Percentiles rank a stretch among this genome's conserved stretches.
These are phyloP conservation scores for Croton laevigatus DNA, from an alignment of 441 rosid species.

Conservation along the genomic window DNA sequence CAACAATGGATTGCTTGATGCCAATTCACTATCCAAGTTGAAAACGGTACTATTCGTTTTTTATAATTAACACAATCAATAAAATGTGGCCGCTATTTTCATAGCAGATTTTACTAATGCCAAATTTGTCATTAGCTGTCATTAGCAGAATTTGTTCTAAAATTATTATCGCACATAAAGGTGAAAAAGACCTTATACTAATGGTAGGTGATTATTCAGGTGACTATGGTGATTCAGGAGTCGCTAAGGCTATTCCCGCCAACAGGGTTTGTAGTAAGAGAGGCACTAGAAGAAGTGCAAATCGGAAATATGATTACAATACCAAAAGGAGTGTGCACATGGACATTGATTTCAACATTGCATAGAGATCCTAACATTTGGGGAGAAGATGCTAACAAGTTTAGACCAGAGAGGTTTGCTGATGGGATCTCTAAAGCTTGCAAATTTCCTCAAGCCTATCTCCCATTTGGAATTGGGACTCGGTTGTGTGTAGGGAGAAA, in stretches of 20 bases:
- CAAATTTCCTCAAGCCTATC: constrained; percentile 58
- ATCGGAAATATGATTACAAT: constrained; percentile 38
- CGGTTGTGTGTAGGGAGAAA: constrained; percentile 59
- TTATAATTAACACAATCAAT: not conserved
- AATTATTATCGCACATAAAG: no score
- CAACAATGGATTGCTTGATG: constrained; percentile 18
- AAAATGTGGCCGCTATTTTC: no score
- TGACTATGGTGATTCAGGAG: constrained; percentile 17
- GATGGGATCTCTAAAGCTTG: constrained; percentile 59
- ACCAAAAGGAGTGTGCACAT: constrained; percentile 53
- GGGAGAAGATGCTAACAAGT: constrained; percentile 59
- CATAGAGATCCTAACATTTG: constrained; percentile 61
- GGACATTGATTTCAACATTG: constrained; percentile 58
- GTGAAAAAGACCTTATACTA: no score
- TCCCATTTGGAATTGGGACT: constrained; percentile 68
- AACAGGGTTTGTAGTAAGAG: constrained; percentile 58
- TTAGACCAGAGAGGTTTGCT: constrained; percentile 59
- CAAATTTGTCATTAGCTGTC: no score
- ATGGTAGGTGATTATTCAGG: not conserved
- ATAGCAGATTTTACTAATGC: not conserved
- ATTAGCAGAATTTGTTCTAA: no score
- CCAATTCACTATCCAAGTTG: constrained; percentile 28
- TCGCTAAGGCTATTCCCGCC: constrained; percentile 41
- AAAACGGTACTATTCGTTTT: constrained; percentile 39
- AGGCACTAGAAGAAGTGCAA: constrained; percentile 49